Evolutionary conservation across 2,329 filamentous ascomycete genomes (phyloP).

Genomic region (Chrysosphaeria jannelii): DNA sequence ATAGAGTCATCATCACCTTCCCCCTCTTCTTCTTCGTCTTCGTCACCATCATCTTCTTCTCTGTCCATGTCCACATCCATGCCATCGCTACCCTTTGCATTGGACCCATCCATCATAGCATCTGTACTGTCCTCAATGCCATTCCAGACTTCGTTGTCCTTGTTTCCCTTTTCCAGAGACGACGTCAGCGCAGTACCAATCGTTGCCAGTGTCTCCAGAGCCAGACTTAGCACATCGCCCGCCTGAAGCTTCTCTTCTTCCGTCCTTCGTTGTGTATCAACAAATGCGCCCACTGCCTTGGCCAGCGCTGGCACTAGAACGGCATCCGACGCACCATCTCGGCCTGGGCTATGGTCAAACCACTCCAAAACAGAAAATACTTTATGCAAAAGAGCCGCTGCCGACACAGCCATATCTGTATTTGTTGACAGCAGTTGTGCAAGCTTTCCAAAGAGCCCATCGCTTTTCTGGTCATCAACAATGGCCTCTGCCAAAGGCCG

Average conservation of each 20-base stretch:
- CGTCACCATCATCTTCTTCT: constrained; percentile 5
- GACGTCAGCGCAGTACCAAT: constrained; percentile 28
- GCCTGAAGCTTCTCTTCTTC: neutral
- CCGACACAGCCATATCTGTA: constrained; percentile 17
- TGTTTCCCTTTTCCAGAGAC: constrained; percentile 15
- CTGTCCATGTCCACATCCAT: constrained; percentile 11
- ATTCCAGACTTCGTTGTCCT: constrained; percentile 11
- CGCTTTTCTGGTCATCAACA: constrained; percentile 13
- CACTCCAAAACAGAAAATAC: constrained; percentile 22
- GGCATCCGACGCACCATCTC: constrained; percentile 19
- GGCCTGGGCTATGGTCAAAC: constrained; percentile 19
- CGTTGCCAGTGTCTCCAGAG: constrained; percentile 30
- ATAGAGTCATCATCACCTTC: constrained; percentile 2
- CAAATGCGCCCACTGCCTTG: too few species aligned
- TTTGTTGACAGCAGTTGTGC: constrained; percentile 13
- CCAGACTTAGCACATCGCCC: constrained; percentile 15
- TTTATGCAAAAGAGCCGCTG: constrained; percentile 31
- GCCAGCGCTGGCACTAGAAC: constrained; percentile 16
- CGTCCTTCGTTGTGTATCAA: constrained; percentile 8
- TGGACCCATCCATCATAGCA: constrained; percentile 7
- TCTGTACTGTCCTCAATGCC: constrained; percentile 4
- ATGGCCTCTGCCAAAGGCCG: constrained; percentile 17
- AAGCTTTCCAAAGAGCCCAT: constrained; percentile 18
- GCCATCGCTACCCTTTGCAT: constrained; percentile 9
- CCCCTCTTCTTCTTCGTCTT: constrained; percentile 8